Evolutionary conservation across 2,329 filamentous ascomycete species (phyloP), one percentile per base, ranked within the genome.

Genomic region (Penicillium brasilianum): DNA sequence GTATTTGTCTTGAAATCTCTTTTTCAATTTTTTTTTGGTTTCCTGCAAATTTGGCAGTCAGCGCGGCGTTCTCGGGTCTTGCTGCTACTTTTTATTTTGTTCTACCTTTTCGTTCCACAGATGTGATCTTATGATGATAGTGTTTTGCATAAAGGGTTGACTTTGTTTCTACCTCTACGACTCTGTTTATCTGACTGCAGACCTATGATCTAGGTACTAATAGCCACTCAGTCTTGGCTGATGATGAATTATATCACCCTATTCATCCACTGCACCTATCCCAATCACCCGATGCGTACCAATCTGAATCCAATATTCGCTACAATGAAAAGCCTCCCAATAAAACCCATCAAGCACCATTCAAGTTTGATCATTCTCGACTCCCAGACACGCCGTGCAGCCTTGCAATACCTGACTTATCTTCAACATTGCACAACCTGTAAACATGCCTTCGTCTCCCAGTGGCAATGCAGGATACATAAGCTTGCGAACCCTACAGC

Each of bases 121-220:
- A 41, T 60, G 53, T 60, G 49, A 60, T 46, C 32, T 22, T 62
- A 53, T 55, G 50, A 61, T n/a, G 32, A 59, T 62, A 62, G 52
- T 56, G 44, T 54, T 53, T 48, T 46, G 44, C 58, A 39, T 37
- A 63, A 61, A 36, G 25, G 49, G 25, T 50, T 50, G 9, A 32
- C 22, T 54, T 59, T 36, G 52, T 34, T n/a, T 9, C 4, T 48
- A 32, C 18, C 14, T 20, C 20, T 56, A 36, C 44, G 59, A 43
- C 41, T 28, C 43, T 52, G 30, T 58, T 49, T 58, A 52, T 51
- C 55, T 58, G 14, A 49, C 25, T 34, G 36, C 48, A 58, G 34
- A 39, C 44, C 32, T 44, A 46, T 34, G 37, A 39, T 64, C 48
- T 62, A 63, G 62, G 60, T 36, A 58, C 49, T 58, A 60, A 63